Evolutionary conservation across 140 eudicot species (phyloP), one percentile per base, ranked within the genome.

Genomic region (Flaveria floridana): DNA sequence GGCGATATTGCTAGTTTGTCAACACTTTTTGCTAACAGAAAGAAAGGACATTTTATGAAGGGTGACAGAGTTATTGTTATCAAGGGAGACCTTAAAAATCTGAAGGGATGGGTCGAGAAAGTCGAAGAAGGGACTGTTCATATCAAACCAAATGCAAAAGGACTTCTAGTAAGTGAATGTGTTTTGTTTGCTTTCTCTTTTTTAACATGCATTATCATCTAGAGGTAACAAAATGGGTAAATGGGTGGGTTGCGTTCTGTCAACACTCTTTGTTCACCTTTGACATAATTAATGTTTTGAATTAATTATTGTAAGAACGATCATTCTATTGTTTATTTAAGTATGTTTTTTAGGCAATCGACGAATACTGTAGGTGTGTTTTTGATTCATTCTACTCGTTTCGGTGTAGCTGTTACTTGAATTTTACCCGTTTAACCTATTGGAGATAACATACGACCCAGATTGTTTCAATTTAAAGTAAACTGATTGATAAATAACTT

Each of bases 81-180:
- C 69, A 94, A 94, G 78, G 99, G 99, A 26, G 99, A 94, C 70
- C 90, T 94, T 0, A 90, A 82, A 78, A 94, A 94, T 81, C 73
- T 94, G 63, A 86, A 87, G 84, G 99, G 99, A 69, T 81, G 82
- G 83, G 97, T 94, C 58, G 97, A 94, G 82, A 94, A 94, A 80
- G 96, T 90, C 53, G 99, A 94, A 86, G 97, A 94, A 85, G 95
- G 82, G 62, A 85, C 92, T 44, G 97, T 94, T 58, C 97, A 94
- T 81, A 88, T 94, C 2, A 90, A 89, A 78, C 97, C 99, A 25
- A 77, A 85, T 52, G 96, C 76, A 62, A 26, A 68, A 53, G 95
- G 88, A 72, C 95, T 94, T 61, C 91, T 88, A 78, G 97, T 88
- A 81, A 58, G 82, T 66, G 12, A 52, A 30, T 28, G 8, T 26